phyloP scores from a whole-genome alignment of 352 stramenopile species.

The Poterioochromonas sp. region DNA sequence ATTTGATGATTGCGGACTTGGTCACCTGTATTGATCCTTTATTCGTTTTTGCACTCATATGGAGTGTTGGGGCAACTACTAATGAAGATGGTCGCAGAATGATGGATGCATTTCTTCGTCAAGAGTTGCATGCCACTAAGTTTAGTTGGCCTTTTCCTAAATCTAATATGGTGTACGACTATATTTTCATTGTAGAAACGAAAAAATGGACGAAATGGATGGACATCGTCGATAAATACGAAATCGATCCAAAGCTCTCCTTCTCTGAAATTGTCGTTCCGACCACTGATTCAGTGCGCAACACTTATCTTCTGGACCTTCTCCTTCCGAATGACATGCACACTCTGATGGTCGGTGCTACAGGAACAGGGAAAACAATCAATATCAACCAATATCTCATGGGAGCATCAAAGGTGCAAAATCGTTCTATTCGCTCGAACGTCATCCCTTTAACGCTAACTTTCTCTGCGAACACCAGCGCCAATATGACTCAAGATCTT shows the following conservation, averaged over 20 bases:
- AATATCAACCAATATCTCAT: slow-evolving; percentile 81
- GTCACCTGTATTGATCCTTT: slow-evolving; percentile 58
- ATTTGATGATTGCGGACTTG: slow-evolving; percentile 48
- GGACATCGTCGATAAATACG: slow-evolving; percentile 23
- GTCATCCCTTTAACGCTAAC: slow-evolving; percentile 63
- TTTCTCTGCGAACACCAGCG: slow-evolving; percentile 81
- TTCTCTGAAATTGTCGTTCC: slow-evolving; percentile 76
- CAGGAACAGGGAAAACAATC: slow-evolving; percentile 82
- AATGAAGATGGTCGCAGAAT: slow-evolving; percentile 56
- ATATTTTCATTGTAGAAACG: slow-evolving; percentile 17
- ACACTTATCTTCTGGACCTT: slow-evolving; percentile 80
- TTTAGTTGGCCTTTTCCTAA: background rate
- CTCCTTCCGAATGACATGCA: slow-evolving; percentile 61
- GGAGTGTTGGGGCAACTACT: slow-evolving; percentile 69
- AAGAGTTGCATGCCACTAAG: background rate
- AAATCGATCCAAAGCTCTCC: background rate
- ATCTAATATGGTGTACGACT: slow-evolving; percentile 1
- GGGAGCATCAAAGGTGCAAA: slow-evolving; percentile 45
- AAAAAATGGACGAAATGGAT: slow-evolving; percentile 39
- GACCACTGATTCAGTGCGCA: slow-evolving; percentile 83
- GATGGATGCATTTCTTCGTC: slow-evolving; percentile 65
- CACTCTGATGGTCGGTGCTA: slow-evolving; percentile 74
- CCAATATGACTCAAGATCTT: slow-evolving; percentile 82
- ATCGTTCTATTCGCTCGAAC: slow-evolving; percentile 58
- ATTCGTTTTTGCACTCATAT: slow-evolving; percentile 82